A percentile compares a stretch with the other conserved stretches of the same genome.
Conservation (phyloP, 345 rosid genomes). For the Aquilaria sinensis region DNA sequence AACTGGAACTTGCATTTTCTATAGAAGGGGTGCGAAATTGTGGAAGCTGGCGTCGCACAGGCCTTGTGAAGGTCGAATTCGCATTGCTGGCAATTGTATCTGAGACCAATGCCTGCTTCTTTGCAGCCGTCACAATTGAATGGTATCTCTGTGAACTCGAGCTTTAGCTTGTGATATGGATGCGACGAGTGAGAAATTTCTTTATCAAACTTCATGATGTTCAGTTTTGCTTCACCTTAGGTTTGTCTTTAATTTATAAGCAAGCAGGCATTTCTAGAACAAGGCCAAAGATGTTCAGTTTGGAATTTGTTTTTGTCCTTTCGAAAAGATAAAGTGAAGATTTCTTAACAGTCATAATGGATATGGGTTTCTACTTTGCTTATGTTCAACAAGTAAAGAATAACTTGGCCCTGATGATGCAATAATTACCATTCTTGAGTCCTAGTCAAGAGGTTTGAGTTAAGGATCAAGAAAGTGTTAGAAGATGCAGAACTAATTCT, state of each 20-base stretch:
- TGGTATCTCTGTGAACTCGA: conserved; percentile 34
- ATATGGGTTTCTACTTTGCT: conserved; percentile 17
- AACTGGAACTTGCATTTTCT: conserved; percentile 30
- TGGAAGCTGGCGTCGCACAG: conserved; percentile 21
- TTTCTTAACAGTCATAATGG: background rate
- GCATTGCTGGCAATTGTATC: conserved; percentile 32
- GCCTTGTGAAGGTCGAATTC: conserved; percentile 39
- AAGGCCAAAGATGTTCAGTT: background rate
- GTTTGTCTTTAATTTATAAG: background rate
- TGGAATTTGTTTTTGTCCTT: background rate
- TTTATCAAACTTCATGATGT: conserved; percentile 32
- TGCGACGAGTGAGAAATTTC: conserved; percentile 45
- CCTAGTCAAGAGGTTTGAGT: background rate
- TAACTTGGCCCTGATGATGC: conserved; percentile 10
- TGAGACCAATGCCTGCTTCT: conserved; percentile 40
- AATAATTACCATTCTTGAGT: conserved; percentile 3
- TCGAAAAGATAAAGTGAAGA: background rate
- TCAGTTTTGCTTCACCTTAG: background rate
- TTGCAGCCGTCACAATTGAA: conserved; percentile 46
- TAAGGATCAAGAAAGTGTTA: background rate
- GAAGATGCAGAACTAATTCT: conserved; percentile 6
- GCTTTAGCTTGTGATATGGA: conserved; percentile 32
- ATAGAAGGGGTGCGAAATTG: conserved; percentile 30
- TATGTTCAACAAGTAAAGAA: conserved; percentile 14
- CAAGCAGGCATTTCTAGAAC: background rate